Evolutionary conservation across 306 rosid species (phyloP).

Genomic region (Cicer cuneatum): DNA sequence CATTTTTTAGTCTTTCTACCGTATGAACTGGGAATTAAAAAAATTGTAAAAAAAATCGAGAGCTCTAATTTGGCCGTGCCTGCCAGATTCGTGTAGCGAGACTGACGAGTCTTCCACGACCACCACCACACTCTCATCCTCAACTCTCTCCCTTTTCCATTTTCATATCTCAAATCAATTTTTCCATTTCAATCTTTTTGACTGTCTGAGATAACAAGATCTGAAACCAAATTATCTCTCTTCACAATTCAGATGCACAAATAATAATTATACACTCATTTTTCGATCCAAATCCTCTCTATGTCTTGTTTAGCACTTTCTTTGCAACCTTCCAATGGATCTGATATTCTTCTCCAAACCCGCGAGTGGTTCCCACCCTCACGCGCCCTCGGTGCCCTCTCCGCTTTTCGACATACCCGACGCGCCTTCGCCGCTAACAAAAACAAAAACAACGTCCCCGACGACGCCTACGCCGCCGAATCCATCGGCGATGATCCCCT

Average conservation of each 20-base stretch:
- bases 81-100: constrained; percentile 23
- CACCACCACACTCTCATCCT: constrained; percentile 36
- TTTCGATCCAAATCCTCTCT: constrained; percentile 35
- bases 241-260: neutral
- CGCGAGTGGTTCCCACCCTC: constrained; percentile 98
- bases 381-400: constrained; percentile 86
- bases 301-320: constrained; percentile 94
- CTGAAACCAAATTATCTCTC: neutral
- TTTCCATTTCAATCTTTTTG: neutral
- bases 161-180: neutral
- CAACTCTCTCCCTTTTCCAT: neutral
- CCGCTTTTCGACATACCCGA: constrained; percentile 89
- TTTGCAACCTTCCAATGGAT: constrained; percentile 81
- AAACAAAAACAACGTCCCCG: constrained; percentile 42
- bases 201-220: constrained; percentile 14
- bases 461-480: constrained; percentile 68
- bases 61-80: too few species aligned
- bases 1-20: too few species aligned
- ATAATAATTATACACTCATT: neutral
- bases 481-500: constrained; percentile 87
- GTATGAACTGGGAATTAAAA: too few species aligned
- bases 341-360: constrained; percentile 89
- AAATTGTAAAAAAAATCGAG: too few species aligned
- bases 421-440: constrained; percentile 60
- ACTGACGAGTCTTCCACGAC: constrained; percentile 32